A percentile compares a stretch with the other conserved stretches of the same genome.
Conservation (phyloP, 2,329 filamentous ascomycete genomes). For the Simplicillium sp. region DNA sequence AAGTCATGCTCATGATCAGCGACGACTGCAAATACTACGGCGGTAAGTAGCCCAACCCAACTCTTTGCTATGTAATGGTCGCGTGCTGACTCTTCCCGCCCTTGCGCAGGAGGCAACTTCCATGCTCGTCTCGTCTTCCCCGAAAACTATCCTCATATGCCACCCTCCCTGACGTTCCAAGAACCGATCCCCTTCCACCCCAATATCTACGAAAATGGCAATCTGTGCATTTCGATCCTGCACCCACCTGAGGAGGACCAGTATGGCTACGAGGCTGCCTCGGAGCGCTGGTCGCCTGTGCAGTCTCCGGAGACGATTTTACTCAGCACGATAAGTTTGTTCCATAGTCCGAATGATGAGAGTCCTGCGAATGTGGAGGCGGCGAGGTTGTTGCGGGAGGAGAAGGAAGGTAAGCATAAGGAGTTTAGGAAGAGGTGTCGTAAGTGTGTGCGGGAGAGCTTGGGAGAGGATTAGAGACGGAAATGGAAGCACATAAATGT, state of each 20-base stretch:
- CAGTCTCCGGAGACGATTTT: conserved; percentile 94
- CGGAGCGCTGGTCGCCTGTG: conserved; percentile 89
- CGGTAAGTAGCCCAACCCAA: conserved; percentile 42
- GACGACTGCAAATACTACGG: conserved; percentile 92
- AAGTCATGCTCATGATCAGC: conserved; percentile 97
- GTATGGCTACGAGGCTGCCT: conserved; percentile 83
- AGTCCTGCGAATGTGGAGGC: conserved; percentile 93
- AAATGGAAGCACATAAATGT: neutral
- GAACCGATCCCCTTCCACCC: conserved; percentile 82
- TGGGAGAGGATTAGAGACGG: conserved; percentile 54
- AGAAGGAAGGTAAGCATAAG: conserved; percentile 47
- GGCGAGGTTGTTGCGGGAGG: conserved; percentile 77
- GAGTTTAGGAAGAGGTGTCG: conserved; percentile 75
- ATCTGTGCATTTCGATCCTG: conserved; percentile 93
- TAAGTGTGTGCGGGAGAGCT: conserved; percentile 69
- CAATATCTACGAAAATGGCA: conserved; percentile 81
- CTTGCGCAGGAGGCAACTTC: conserved; percentile 84
- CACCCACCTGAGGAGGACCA: conserved; percentile 92
- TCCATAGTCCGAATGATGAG: conserved; percentile 90
- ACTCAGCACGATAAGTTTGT: conserved; percentile 82
- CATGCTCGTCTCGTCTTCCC: conserved; percentile 79
- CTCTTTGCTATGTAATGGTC: neutral
- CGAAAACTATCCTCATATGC: conserved; percentile 73
- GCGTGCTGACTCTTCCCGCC: neutral
- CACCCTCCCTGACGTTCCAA: conserved; percentile 82